A percentile compares a stretch with the other conserved stretches of the same genome.
phyloP scores from a whole-genome alignment of 371 early-diverging fungal species.

The Mucor indicus region DNA sequence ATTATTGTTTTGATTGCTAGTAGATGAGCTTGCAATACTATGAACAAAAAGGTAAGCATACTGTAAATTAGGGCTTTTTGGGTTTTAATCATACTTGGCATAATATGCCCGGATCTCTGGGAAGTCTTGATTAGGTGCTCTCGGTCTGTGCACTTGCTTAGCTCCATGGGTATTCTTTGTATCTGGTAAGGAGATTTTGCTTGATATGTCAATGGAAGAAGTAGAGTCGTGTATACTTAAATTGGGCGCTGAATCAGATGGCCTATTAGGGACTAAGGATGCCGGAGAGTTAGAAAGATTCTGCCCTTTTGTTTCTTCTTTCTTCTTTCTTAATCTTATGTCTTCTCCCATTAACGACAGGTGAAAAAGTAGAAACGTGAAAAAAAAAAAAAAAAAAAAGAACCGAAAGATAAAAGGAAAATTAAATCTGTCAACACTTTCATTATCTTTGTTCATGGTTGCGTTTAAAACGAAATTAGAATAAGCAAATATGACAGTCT shows the following conservation, averaged over 20 bases:
- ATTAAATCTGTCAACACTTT: too few species aligned
- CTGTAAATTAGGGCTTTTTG: too few species aligned
- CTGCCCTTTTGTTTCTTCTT: neutral
- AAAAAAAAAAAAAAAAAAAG: neutral
- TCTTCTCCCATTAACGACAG: too few species aligned
- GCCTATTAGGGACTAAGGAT: too few species aligned
- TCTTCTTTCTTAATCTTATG: too few species aligned
- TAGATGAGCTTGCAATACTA: too few species aligned
- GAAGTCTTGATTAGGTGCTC: conserved; percentile 17
- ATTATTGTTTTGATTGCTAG: too few species aligned
- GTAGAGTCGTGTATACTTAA: neutral
- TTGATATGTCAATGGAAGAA: neutral
- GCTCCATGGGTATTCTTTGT: conserved; percentile 1
- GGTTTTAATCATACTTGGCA: conserved; percentile 25
- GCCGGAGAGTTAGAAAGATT: too few species aligned
- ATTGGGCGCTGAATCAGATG: conserved; percentile 1
- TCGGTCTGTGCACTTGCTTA: neutral
- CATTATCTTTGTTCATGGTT: too few species aligned
- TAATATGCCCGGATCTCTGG: conserved; percentile 45
- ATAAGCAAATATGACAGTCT: too few species aligned
- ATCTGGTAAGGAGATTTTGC: conserved; percentile 1
- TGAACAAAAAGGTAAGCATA: too few species aligned
- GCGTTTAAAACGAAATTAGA: conserved; percentile 18
- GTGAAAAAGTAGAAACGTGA: too few species aligned
- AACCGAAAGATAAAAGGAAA: neutral